Percentiles rank a stretch among this genome's conserved stretches.
Evolutionary conservation across 441 rosid species (phyloP).

Genomic region (Gossypium davidsonii): DNA sequence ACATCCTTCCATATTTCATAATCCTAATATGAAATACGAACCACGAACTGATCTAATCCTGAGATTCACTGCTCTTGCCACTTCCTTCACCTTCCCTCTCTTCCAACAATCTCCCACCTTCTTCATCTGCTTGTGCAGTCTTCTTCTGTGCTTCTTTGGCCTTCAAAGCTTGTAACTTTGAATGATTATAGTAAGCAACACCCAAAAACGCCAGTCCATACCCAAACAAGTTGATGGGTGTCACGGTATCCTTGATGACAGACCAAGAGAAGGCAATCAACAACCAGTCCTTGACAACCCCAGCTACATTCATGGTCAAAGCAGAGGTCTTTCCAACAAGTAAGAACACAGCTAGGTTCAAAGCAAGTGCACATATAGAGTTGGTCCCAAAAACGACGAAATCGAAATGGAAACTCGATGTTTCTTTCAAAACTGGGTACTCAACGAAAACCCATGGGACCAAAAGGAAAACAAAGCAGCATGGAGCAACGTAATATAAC

Average conservation of each 20-base stretch:
- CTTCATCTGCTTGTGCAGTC: slow-evolving; percentile 56
- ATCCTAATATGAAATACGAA: slow-evolving; percentile 5
- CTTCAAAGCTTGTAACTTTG: slow-evolving; percentile 78
- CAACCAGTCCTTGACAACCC: slow-evolving; percentile 94
- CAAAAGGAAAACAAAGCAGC: slow-evolving; percentile 69
- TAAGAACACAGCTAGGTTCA: slow-evolving; percentile 88
- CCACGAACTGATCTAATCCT: slow-evolving; percentile 30
- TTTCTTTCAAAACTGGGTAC: slow-evolving; percentile 53
- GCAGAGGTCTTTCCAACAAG: slow-evolving; percentile 96
- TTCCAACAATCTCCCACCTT: slow-evolving; percentile 73
- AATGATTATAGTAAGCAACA: slow-evolving; percentile 82
- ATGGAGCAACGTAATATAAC: slow-evolving; percentile 85
- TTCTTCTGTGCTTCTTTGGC: slow-evolving; percentile 86
- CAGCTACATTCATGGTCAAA: slow-evolving; percentile 94
- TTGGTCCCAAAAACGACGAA: slow-evolving; percentile 77
- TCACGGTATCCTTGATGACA: slow-evolving; percentile 87
- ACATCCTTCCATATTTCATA: slow-evolving; percentile 18
- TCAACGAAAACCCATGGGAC: slow-evolving; percentile 93
- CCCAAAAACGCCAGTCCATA: slow-evolving; percentile 85
- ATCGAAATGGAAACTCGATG: slow-evolving; percentile 81
- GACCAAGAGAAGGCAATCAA: slow-evolving; percentile 96
- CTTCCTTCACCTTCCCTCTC: slow-evolving; percentile 56
- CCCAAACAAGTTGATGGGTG: slow-evolving; percentile 72
- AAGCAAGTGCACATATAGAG: slow-evolving; percentile 77
- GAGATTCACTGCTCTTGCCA: slow-evolving; percentile 59